Conservation (phyloP, 2,329 filamentous ascomycete genomes). For the Hypoxylon sp. region DNA sequence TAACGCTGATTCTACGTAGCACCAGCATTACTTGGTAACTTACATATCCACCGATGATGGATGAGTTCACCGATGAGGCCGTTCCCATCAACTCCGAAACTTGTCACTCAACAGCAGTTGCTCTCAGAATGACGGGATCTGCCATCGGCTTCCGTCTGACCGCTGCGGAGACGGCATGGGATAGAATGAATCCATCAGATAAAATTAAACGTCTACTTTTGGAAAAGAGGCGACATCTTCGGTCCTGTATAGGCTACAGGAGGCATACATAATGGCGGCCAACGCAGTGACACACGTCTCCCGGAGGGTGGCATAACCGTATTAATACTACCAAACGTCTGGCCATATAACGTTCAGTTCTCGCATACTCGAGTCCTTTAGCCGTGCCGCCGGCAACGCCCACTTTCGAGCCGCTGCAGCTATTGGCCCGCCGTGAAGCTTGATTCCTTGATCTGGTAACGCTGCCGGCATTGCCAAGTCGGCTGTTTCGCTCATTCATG, state of each 20-base stretch:
- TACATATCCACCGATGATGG: background rate
- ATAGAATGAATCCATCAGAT: background rate
- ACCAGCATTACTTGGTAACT: background rate
- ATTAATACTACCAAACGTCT: too few relatives aligned
- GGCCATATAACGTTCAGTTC: conserved; percentile 11
- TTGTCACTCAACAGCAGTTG: background rate
- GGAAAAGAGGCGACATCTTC: conserved; percentile 15
- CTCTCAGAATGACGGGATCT: background rate
- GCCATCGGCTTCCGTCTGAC: conserved; percentile 1
- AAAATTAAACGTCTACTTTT: conserved; percentile 21
- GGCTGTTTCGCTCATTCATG: conserved; percentile 16
- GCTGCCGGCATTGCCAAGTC: conserved; percentile 28
- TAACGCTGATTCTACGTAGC: background rate
- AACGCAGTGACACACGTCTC: background rate
- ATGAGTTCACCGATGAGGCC: background rate
- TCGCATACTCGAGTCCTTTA: conserved; percentile 19
- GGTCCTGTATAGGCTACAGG: conserved; percentile 1
- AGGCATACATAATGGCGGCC: background rate
- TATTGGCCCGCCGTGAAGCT: conserved; percentile 26
- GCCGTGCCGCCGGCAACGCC: conserved; percentile 27
- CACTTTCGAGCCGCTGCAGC: conserved; percentile 22
- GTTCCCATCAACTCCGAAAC: background rate
- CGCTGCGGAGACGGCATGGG: conserved; percentile 1
- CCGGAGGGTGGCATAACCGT: background rate
- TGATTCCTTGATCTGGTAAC: conserved; percentile 24